Percentiles rank a stretch among this genome's conserved stretches.
phyloP scores from a whole-genome alignment of 345 rosid genomes.

The Eucalyptus dawsonii region DNA sequence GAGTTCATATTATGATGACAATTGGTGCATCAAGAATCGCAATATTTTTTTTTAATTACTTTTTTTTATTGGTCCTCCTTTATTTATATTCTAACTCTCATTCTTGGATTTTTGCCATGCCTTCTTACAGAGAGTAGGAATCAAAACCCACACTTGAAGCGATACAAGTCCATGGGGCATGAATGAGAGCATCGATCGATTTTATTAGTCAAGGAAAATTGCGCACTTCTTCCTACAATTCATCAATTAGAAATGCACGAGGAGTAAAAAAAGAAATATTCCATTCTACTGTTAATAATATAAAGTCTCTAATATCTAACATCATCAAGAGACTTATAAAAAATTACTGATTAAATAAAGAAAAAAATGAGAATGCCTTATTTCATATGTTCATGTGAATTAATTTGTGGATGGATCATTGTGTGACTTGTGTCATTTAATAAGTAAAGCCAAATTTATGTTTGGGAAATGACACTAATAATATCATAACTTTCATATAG shows the following conservation, averaged over 20 bases:
- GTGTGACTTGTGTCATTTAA: not conserved
- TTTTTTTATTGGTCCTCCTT: accelerated
- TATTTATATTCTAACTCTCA: no score
- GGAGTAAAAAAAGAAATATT: not conserved
- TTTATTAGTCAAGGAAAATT: not conserved
- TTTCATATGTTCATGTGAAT: not conserved
- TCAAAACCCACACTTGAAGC: not conserved
- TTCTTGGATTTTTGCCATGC: no score
- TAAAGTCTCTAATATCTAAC: not conserved
- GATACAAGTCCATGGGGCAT: not conserved
- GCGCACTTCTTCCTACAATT: not conserved
- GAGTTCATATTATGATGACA: not conserved
- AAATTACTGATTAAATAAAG: not conserved
- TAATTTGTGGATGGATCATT: not conserved
- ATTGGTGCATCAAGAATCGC: not conserved
- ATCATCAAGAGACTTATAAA: not conserved
- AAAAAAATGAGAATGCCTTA: not conserved
- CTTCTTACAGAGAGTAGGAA: no score
- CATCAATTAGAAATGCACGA: not conserved
- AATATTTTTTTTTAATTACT: not conserved
- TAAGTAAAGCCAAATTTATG: not conserved
- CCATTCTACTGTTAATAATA: not conserved
- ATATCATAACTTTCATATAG: not conserved
- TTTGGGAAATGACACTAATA: not conserved
- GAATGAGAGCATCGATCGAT: not conserved